Percentiles rank a stretch among this genome's conserved stretches.
Evolutionary conservation across 2,329 filamentous ascomycete species (phyloP).

Genomic region (Fusarium sp.): DNA sequence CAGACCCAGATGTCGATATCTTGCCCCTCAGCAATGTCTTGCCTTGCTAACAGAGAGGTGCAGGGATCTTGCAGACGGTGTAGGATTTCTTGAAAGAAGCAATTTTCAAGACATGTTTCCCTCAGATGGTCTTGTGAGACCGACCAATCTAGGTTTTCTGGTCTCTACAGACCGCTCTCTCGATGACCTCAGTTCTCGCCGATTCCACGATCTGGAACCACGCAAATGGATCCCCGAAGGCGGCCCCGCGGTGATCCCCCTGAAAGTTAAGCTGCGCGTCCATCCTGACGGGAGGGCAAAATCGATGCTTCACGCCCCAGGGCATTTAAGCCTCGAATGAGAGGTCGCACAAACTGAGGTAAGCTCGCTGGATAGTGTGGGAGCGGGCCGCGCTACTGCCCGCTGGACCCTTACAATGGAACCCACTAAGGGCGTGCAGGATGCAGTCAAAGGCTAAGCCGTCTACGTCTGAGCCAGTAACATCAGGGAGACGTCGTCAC

Average conservation of each 20-base stretch:
- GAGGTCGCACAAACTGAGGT: slow-evolving; percentile 9
- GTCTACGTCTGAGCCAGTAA: neutral
- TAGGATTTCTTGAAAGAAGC: neutral
- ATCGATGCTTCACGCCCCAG: slow-evolving; percentile 5
- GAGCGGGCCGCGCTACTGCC: slow-evolving; percentile 22
- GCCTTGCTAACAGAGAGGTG: neutral
- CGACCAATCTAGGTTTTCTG: neutral
- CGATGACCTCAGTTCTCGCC: neutral
- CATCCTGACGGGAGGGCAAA: slow-evolving; percentile 16
- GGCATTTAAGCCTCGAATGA: slow-evolving; percentile 9
- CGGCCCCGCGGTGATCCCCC: slow-evolving; percentile 26
- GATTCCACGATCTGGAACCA: neutral
- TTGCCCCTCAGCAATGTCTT: neutral
- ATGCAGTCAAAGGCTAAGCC: neutral
- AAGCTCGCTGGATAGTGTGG: slow-evolving; percentile 12
- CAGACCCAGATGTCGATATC: neutral
- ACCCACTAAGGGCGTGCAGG: slow-evolving; percentile 5
- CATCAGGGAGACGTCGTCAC: neutral
- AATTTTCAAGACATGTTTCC: neutral
- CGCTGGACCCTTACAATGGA: slow-evolving; percentile 31
- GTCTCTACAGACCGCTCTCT: neutral
- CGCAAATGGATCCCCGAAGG: neutral
- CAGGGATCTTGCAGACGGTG: neutral
- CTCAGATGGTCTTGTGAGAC: neutral
- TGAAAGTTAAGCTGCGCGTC: slow-evolving; percentile 11